Percentiles rank a stretch among this genome's conserved stretches.
These are phyloP conservation scores for Rhynchosporium graminicola DNA, from an alignment of 2,329 filamentous ascomycete species.

Conservation along the genomic window DNA sequence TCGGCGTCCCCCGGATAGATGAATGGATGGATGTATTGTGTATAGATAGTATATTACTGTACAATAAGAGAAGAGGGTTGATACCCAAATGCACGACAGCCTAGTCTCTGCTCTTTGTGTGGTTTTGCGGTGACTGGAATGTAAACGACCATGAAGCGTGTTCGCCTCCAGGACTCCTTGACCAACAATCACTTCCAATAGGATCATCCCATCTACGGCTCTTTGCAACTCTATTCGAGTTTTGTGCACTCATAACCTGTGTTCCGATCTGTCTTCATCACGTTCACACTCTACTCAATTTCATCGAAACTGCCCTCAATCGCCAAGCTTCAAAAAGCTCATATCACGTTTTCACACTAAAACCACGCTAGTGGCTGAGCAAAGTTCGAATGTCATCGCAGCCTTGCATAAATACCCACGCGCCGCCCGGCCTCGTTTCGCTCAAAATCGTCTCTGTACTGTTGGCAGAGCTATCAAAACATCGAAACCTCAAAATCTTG, in stretches of 20 bases:
- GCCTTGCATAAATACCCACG: slow-evolving; percentile 32
- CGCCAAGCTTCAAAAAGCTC: slow-evolving; percentile 5
- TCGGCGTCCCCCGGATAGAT: neutral
- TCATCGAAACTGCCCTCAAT: no score
- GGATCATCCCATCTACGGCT: no score
- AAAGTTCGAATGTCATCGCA: slow-evolving; percentile 8
- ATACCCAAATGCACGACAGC: neutral
- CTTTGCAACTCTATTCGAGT: no score
- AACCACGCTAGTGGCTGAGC: slow-evolving; percentile 9
- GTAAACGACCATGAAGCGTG: neutral
- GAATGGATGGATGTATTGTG: slow-evolving; percentile 16
- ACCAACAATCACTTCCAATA: no score
- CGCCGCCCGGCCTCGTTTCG: slow-evolving; percentile 13
- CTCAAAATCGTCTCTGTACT: slow-evolving; percentile 1
- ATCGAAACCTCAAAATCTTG: neutral
- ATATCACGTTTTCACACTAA: slow-evolving; percentile 16
- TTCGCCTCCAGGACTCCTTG: neutral
- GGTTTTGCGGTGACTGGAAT: neutral
- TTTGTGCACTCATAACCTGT: no score
- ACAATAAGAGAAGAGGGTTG: neutral
- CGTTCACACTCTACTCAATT: no score
- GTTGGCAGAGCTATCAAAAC: slow-evolving; percentile 13
- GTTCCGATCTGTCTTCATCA: no score
- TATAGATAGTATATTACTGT: slow-evolving; percentile 24
- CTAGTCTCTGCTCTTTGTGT: neutral